phyloP scores from a whole-genome alignment of 78 protist genomes.

The Cavenderia fasciculata region DNA sequence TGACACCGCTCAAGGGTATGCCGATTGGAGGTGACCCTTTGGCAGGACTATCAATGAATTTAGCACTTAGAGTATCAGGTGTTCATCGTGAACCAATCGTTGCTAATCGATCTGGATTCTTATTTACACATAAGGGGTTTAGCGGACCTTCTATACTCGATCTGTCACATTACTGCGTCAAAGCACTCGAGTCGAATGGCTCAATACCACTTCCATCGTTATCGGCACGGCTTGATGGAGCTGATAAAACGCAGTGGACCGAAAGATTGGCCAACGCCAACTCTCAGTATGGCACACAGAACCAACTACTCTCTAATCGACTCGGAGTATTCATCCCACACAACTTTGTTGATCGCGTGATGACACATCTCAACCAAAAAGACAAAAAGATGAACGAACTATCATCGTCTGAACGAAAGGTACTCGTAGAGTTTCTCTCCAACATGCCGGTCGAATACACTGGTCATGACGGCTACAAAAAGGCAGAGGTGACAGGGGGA shows the following conservation, averaged over 20 bases:
- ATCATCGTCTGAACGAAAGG: not conserved
- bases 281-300: slow-evolving; percentile 1
- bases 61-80: not conserved
- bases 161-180: not conserved
- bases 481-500: slow-evolving; percentile 36
- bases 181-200: not conserved
- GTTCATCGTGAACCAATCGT: too few species aligned
- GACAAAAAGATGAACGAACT: not conserved
- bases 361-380: not conserved
- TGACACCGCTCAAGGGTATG: slow-evolving; percentile 8
- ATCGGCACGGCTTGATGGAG: not conserved
- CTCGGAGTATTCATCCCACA: not conserved
- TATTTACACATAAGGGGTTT: slow-evolving; percentile 24
- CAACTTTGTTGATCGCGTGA: not conserved
- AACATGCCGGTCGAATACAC: not conserved
- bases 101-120: not conserved
- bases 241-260: not conserved
- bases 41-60: not conserved
- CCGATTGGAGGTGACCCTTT: not conserved
- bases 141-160: slow-evolving; percentile 13
- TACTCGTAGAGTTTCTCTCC: not conserved
- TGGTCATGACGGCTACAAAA: slow-evolving; percentile 10
- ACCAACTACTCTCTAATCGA: not conserved
- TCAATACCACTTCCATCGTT: not conserved
- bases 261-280: not conserved